Conservation (phyloP, 1,284 basidiomycete genomes). For the Cutaneotrichosporon sp. region DNA sequence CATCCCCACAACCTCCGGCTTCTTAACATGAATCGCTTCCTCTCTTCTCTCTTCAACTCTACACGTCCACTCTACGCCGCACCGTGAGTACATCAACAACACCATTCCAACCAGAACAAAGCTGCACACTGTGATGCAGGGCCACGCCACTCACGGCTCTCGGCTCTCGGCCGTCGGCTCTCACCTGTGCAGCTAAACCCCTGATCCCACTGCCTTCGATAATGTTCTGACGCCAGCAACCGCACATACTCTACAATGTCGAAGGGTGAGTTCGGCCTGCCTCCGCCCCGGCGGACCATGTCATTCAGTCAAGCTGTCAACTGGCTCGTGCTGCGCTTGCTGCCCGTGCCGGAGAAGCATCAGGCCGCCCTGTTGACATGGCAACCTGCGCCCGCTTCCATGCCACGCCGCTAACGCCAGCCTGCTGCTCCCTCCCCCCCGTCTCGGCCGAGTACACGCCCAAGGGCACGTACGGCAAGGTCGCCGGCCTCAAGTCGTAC, state of each 20-base stretch:
- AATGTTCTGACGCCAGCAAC: background rate
- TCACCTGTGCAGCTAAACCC: too few species aligned
- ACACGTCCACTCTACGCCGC: background rate
- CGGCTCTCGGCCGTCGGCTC: too few species aligned
- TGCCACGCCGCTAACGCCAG: constrained; percentile 26
- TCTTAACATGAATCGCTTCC: background rate
- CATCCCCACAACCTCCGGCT: background rate
- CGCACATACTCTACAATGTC: constrained; percentile 3
- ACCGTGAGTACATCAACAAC: background rate
- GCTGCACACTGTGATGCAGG: background rate
- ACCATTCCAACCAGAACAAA: background rate
- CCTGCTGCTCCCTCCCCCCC: constrained; percentile 57
- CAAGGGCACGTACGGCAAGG: constrained; percentile 51
- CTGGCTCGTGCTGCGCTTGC: too few species aligned
- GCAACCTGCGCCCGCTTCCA: too few species aligned
- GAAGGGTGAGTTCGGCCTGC: background rate
- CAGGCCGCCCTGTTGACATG: too few species aligned
- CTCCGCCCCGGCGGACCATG: background rate
- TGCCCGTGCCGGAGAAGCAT: too few species aligned
- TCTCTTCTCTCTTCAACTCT: constrained; percentile 1
- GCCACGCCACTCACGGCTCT: background rate
- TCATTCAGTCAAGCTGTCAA: too few species aligned
- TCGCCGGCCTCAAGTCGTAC: constrained; percentile 54
- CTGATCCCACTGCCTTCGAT: background rate
- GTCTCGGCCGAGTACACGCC: constrained; percentile 57